A percentile compares a stretch with the other conserved stretches of the same genome.
Conservation (phyloP, 331 rosid genomes). For the Acacia concinna region DNA sequence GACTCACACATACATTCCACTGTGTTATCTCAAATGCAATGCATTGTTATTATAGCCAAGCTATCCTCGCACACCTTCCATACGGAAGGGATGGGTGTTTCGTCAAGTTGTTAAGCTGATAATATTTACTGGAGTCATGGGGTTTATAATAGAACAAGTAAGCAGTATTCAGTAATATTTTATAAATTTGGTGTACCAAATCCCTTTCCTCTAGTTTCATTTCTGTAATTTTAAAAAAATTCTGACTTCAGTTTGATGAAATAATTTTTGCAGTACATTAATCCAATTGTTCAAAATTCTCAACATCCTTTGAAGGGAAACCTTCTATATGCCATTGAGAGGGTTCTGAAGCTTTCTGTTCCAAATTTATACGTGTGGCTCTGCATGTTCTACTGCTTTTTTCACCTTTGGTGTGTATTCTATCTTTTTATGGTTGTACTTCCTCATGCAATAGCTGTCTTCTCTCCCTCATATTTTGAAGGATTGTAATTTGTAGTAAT, state of each 20-base stretch:
- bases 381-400: conserved; percentile 98
- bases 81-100: conserved; percentile 90
- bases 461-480: conserved; percentile 14
- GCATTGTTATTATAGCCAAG: conserved; percentile 57
- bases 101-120: conserved; percentile 86
- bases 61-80: conserved; percentile 77
- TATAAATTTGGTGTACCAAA: conserved; percentile 16
- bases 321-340: conserved; percentile 81
- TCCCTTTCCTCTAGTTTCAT: not conserved
- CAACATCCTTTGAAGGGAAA: conserved; percentile 95
- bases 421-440: conserved; percentile 7
- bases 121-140: conserved; percentile 95
- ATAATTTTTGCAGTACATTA: conserved; percentile 77
- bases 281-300: conserved; percentile 90
- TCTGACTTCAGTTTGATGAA: conserved; percentile 27
- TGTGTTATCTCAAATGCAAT: conserved; percentile 15
- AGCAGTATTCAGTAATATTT: conserved; percentile 31
- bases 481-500: conserved; percentile 5
- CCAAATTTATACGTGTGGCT: conserved; percentile 98
- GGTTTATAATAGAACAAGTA: conserved; percentile 96
- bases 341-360: conserved; percentile 94
- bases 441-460: not conserved
- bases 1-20: not conserved
- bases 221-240: not conserved
- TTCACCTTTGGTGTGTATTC: conserved; percentile 83